Evolutionary conservation across 345 rosid genomes (phyloP).

Genomic region (Tarenaya hassleriana): DNA sequence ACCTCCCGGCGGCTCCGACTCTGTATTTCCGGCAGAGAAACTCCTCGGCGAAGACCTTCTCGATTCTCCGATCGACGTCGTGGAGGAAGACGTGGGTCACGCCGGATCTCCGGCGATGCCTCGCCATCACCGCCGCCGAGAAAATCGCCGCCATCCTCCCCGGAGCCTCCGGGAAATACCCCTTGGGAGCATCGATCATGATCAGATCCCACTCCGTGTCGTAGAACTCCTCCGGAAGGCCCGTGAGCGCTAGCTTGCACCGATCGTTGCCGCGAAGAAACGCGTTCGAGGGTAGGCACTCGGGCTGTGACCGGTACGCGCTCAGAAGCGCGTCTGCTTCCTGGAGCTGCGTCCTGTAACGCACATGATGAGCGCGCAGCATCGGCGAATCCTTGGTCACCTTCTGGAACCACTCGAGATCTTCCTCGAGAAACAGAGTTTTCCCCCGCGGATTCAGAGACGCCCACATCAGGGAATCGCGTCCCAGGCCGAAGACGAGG

Average conservation of each 20-base stretch:
- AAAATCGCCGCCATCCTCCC: slow-evolving; percentile 62
- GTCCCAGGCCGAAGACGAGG: slow-evolving; percentile 61
- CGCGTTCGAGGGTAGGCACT: slow-evolving; percentile 38
- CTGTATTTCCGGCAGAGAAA: slow-evolving; percentile 47
- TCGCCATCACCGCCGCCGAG: slow-evolving; percentile 68
- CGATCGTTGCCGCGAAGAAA: slow-evolving; percentile 33
- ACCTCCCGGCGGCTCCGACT: slow-evolving; percentile 42
- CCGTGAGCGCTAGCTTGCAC: slow-evolving; percentile 48
- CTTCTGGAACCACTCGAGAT: slow-evolving; percentile 46
- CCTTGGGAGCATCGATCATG: slow-evolving; percentile 65
- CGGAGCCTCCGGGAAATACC: slow-evolving; percentile 55
- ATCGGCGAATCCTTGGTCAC: slow-evolving; percentile 35
- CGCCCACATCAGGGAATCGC: neutral
- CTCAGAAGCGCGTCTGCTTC: slow-evolving; percentile 43
- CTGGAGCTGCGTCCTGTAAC: slow-evolving; percentile 50
- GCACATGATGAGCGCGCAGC: slow-evolving; percentile 50
- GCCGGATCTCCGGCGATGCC: slow-evolving; percentile 46
- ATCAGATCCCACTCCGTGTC: slow-evolving; percentile 66
- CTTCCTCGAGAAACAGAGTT: slow-evolving; percentile 65
- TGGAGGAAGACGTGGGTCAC: slow-evolving; percentile 32
- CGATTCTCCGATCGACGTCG: slow-evolving; percentile 55
- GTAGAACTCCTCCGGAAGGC: slow-evolving; percentile 54
- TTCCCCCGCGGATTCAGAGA: slow-evolving; percentile 55
- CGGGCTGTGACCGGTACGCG: slow-evolving; percentile 30
- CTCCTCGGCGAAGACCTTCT: slow-evolving; percentile 50